These are phyloP conservation scores for Ophiostoma fasciatum DNA, from an alignment of 2,329 filamentous ascomycete species.

Conservation along the genomic window DNA sequence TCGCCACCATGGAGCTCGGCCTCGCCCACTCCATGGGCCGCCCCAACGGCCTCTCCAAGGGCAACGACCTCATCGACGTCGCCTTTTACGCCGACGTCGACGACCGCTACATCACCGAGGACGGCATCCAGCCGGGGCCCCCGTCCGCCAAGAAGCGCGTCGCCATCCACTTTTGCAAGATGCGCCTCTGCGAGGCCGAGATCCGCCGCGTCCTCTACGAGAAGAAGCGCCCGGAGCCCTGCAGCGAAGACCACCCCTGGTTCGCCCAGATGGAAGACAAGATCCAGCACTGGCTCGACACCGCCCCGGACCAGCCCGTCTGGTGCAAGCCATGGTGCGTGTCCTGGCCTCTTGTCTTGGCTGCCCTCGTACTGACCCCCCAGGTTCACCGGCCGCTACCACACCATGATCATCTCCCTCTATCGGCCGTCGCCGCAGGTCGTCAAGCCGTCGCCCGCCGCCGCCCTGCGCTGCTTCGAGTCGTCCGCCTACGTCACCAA, in stretches of 20 bases:
- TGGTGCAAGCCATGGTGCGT: conserved; percentile 71
- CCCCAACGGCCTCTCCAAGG: conserved; percentile 70
- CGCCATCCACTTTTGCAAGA: conserved; percentile 85
- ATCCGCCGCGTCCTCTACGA: conserved; percentile 78
- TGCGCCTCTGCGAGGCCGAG: conserved; percentile 77
- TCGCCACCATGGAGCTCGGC: conserved; percentile 77
- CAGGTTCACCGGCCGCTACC: conserved; percentile 55
- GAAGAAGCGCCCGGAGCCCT: conserved; percentile 61
- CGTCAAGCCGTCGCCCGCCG: conserved; percentile 64
- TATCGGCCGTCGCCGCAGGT: conserved; percentile 88
- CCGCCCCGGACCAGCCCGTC: conserved; percentile 51
- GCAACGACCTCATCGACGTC: conserved; percentile 71
- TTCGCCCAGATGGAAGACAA: conserved; percentile 67
- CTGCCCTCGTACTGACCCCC: conserved; percentile 8
- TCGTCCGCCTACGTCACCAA: conserved; percentile 70
- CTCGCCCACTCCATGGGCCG: conserved; percentile 78
- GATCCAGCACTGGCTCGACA: conserved; percentile 64
- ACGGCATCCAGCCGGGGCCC: conserved; percentile 59
- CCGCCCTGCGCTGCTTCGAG: conserved; percentile 70
- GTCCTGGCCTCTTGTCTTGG: not conserved
- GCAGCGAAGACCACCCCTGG: conserved; percentile 73
- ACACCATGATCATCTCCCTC: conserved; percentile 78
- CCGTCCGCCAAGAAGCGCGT: conserved; percentile 72
- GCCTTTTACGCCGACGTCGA: conserved; percentile 70
- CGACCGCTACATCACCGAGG: conserved; percentile 66